Percentiles rank a stretch among this genome's conserved stretches.
Evolutionary conservation across 805 yeast genomes (phyloP).

Genomic region (Ogataea chonburiensis): DNA sequence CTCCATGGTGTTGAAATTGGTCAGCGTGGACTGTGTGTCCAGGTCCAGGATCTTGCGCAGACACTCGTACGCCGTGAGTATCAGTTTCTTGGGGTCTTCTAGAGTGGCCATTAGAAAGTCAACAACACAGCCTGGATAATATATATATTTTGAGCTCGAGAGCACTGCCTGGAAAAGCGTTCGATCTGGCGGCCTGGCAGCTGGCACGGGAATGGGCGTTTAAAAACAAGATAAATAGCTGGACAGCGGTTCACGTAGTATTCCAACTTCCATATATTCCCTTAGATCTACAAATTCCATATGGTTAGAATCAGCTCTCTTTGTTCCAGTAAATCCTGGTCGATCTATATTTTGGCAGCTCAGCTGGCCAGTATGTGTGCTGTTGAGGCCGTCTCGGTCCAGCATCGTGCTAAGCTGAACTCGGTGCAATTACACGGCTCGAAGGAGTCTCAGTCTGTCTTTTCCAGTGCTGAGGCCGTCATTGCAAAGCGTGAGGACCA

Average conservation of each 20-base stretch:
- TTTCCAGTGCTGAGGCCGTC: slow-evolving; percentile 4
- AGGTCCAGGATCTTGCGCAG: slow-evolving; percentile 35
- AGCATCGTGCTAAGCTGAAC: slow-evolving; percentile 10
- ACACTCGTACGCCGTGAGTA: slow-evolving; percentile 31
- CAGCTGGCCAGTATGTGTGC: slow-evolving; percentile 3
- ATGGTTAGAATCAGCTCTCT: slow-evolving; percentile 9
- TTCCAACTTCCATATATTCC: background rate
- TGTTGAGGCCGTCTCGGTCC: slow-evolving; percentile 8
- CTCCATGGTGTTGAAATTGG: slow-evolving; percentile 48
- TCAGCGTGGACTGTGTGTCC: slow-evolving; percentile 35
- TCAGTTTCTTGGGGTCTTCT: slow-evolving; percentile 27
- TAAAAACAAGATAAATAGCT: slow-evolving; percentile 1
- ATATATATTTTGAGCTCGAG: background rate
- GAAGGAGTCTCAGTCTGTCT: slow-evolving; percentile 7
- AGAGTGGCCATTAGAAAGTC: slow-evolving; percentile 4
- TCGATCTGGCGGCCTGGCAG: background rate
- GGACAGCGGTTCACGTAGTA: background rate
- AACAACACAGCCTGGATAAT: slow-evolving; percentile 8
- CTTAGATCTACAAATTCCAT: background rate
- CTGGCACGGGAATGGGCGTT: slow-evolving; percentile 1
- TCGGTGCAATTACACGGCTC: slow-evolving; percentile 3
- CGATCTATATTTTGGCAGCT: slow-evolving; percentile 8
- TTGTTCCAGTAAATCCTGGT: slow-evolving; percentile 5
- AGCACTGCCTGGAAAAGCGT: background rate
- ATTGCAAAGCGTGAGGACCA: slow-evolving; percentile 4